Evolutionary conservation across 1,139 yeast species (phyloP).

Genomic region (Lodderomyces oxycetoniae): DNA sequence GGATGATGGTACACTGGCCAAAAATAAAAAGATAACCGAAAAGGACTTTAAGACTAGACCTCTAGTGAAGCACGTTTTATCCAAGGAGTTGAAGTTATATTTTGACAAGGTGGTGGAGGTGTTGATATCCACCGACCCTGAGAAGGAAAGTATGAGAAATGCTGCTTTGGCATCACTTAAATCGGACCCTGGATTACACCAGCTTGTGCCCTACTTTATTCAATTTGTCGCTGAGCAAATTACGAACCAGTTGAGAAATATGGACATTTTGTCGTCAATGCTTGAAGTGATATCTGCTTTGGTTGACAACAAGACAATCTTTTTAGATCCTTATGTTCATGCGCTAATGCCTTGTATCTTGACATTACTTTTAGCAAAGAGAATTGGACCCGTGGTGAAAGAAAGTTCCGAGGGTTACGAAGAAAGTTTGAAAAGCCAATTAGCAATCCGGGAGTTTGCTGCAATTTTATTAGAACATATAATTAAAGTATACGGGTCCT

Average conservation of each 20-base stretch:
- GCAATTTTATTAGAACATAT: conserved; percentile 78
- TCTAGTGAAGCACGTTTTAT: conserved; percentile 90
- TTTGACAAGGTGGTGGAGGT: conserved; percentile 89
- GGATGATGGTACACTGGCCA: conserved; percentile 7
- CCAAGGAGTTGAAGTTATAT: conserved; percentile 89
- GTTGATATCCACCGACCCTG: conserved; percentile 54
- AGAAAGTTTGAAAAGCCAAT: conserved; percentile 37
- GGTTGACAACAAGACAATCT: conserved; percentile 77
- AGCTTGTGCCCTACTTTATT: conserved; percentile 90
- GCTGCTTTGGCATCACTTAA: conserved; percentile 83
- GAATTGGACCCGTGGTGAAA: conserved; percentile 61
- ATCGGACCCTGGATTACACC: conserved; percentile 95
- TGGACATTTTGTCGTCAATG: conserved; percentile 77
- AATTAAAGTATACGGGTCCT: conserved; percentile 72
- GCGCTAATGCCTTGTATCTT: conserved; percentile 93
- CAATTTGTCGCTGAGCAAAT: conserved; percentile 96
- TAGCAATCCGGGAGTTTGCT: conserved; percentile 80
- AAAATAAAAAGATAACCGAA: conserved; percentile 23
- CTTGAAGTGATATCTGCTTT: conserved; percentile 84
- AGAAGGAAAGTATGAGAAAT: conserved; percentile 55
- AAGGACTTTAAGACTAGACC: conserved; percentile 81
- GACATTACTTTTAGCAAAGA: conserved; percentile 82
- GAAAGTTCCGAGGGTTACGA: conserved; percentile 29
- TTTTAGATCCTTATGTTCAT: conserved; percentile 93
- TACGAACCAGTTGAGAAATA: conserved; percentile 77